Evolutionary conservation across 805 yeast species (phyloP).

Genomic region (Metschnikowia borealis): DNA sequence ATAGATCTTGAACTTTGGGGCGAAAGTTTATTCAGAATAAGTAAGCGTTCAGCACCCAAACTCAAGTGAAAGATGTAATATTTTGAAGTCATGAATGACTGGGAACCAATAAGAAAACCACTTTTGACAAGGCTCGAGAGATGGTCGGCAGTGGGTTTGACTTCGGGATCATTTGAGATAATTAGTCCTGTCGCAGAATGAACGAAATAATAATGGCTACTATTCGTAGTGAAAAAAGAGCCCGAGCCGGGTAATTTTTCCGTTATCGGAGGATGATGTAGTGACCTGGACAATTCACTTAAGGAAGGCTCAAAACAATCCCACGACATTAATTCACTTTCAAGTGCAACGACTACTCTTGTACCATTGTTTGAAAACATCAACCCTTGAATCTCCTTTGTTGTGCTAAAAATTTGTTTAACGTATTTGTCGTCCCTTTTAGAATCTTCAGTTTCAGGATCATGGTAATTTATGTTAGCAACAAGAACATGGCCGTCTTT

Average conservation of each 20-base stretch:
- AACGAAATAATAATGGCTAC: conserved; percentile 6
- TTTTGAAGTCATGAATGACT: conserved; percentile 23
- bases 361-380: conserved; percentile 19
- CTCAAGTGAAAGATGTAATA: conserved; percentile 29
- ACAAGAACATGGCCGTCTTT: conserved; percentile 27
- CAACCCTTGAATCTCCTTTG: conserved; percentile 17
- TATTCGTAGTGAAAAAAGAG: not conserved
- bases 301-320: conserved; percentile 29
- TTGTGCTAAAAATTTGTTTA: conserved; percentile 24
- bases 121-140: conserved; percentile 7
- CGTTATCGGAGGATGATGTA: conserved; percentile 13
- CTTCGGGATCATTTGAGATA: conserved; percentile 29
- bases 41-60: conserved; percentile 16
- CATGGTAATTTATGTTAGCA: conserved; percentile 27
- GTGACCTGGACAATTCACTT: conserved; percentile 27
- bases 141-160: conserved; percentile 19
- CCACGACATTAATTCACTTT: conserved; percentile 25
- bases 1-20: conserved; percentile 9
- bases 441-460: conserved; percentile 21
- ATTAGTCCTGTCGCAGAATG: conserved; percentile 17
- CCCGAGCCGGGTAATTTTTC: not conserved
- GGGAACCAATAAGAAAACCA: conserved; percentile 5
- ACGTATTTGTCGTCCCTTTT: conserved; percentile 36
- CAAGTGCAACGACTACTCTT: conserved; percentile 23
- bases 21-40: conserved; percentile 29